Evolutionary conservation across 768 basidiomycete species (phyloP).

Genomic region (Krasilnikovozyma curviuscula): DNA sequence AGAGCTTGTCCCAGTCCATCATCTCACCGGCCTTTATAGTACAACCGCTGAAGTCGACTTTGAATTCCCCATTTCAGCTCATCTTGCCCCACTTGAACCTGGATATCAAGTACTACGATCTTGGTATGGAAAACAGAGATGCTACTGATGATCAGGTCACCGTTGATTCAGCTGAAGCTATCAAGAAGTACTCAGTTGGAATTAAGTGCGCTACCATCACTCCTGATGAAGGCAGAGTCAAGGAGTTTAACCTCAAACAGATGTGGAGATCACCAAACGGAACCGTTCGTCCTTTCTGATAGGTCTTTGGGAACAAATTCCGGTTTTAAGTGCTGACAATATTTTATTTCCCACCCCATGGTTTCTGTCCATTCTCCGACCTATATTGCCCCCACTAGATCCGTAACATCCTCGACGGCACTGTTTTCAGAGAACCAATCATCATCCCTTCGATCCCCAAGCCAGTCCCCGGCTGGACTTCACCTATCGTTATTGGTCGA

Average conservation of each 20-base stretch:
- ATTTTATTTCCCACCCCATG: not conserved
- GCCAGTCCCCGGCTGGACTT: conserved; percentile 88
- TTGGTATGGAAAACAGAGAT: conserved; percentile 87
- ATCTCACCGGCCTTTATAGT: not conserved
- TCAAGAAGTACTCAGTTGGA: conserved; percentile 81
- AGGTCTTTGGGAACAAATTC: not conserved
- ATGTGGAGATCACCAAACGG: conserved; percentile 89
- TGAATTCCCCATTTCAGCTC: conserved; percentile 31
- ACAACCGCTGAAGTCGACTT: not conserved
- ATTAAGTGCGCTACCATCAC: conserved; percentile 99
- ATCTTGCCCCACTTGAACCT: conserved; percentile 87
- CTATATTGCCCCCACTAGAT: conserved; percentile 35
- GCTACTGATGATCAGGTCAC: conserved; percentile 86
- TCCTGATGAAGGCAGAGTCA: conserved; percentile 84
- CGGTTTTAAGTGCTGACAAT: not conserved
- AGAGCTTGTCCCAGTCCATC: conserved; percentile 16
- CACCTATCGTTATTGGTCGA: conserved; percentile 88
- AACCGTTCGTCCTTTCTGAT: conserved; percentile 38
- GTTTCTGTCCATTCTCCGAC: not conserved
- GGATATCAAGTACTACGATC: conserved; percentile 95
- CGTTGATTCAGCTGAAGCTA: conserved; percentile 80
- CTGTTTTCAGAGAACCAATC: conserved; percentile 97
- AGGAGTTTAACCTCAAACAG: conserved; percentile 93
- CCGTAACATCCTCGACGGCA: conserved; percentile 93
- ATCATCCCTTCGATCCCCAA: conserved; percentile 74